Evolutionary conservation across 768 basidiomycete species (phyloP).

Genomic region (Phaeotremella fagi): DNA sequence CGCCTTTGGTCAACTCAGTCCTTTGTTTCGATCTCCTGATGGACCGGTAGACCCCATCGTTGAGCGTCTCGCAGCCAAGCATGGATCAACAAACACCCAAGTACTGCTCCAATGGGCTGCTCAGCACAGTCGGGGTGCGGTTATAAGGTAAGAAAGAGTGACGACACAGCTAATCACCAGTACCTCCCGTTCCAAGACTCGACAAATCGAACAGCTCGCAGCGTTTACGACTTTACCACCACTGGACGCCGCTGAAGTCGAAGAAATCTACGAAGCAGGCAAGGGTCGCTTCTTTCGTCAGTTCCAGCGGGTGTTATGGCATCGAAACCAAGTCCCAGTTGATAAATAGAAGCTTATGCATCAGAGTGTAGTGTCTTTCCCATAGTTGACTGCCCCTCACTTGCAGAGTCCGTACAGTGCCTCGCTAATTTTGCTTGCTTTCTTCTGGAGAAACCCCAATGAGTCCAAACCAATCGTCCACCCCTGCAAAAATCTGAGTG

Average conservation of each 20-base stretch:
- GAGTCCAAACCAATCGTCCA: too few species aligned
- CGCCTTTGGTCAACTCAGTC: slow-evolving; percentile 16
- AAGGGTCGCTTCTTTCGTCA: slow-evolving; percentile 15
- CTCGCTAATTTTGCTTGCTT: too few species aligned
- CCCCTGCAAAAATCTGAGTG: too few species aligned
- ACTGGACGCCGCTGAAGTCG: slow-evolving; percentile 18
- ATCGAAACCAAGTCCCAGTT: too few species aligned
- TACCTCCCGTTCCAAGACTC: slow-evolving; percentile 16
- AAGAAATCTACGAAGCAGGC: slow-evolving; percentile 28
- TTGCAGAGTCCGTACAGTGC: too few species aligned
- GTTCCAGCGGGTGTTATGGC: slow-evolving; percentile 29
- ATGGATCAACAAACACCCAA: slow-evolving; percentile 15
- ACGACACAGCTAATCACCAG: slow-evolving; percentile 4
- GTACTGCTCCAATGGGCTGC: slow-evolving; percentile 23
- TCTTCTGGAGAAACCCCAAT: too few species aligned
- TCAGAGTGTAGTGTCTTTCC: too few species aligned
- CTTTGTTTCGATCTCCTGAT: slow-evolving; percentile 12
- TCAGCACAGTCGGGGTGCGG: slow-evolving; percentile 1
- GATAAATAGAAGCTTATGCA: too few species aligned
- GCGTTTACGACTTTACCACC: slow-evolving; percentile 14
- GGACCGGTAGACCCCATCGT: slow-evolving; percentile 20
- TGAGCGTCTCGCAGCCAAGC: slow-evolving; percentile 11
- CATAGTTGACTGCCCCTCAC: too few species aligned
- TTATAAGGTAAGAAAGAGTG: slow-evolving; percentile 16
- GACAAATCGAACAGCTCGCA: slow-evolving; percentile 33